Percentiles rank a stretch among this genome's conserved stretches.
These are phyloP conservation scores for Graphilbum fragrans DNA, from an alignment of 2,329 filamentous ascomycete genomes.

Conservation along the genomic window DNA sequence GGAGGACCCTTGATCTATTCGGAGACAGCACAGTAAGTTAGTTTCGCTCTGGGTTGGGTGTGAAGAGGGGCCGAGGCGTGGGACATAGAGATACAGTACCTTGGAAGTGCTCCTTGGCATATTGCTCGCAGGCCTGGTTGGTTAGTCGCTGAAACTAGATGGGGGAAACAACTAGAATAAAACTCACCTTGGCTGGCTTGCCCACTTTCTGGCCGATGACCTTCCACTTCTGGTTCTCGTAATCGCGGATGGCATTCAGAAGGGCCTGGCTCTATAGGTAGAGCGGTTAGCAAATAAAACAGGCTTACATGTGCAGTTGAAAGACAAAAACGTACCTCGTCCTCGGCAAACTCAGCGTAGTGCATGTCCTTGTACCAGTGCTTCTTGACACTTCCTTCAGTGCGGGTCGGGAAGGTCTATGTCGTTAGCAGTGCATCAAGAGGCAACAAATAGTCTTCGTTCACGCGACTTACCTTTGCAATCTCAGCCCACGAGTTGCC, in stretches of 20 bases:
- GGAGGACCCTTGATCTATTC: slow-evolving; percentile 22
- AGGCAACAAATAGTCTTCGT: background rate
- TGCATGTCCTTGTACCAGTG: slow-evolving; percentile 99
- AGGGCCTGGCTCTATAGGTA: slow-evolving; percentile 56
- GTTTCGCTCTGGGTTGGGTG: too few species aligned
- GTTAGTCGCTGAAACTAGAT: background rate
- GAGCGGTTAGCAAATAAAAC: background rate
- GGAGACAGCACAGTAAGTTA: too few species aligned
- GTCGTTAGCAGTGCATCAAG: background rate
- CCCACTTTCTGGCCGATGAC: slow-evolving; percentile 91
- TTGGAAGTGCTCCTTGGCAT: slow-evolving; percentile 87
- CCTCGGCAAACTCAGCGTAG: slow-evolving; percentile 95
- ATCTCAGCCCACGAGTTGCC: slow-evolving; percentile 97
- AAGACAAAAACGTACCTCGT: slow-evolving; percentile 53
- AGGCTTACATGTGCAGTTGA: background rate
- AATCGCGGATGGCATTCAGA: slow-evolving; percentile 92
- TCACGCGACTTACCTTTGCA: slow-evolving; percentile 62
- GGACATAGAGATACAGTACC: background rate
- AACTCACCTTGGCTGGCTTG: slow-evolving; percentile 79
- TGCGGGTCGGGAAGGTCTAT: slow-evolving; percentile 81
- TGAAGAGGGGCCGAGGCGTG: too few species aligned
- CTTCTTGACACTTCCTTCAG: slow-evolving; percentile 97
- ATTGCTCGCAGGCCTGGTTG: slow-evolving; percentile 52
- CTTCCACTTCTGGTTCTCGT: slow-evolving; percentile 98
- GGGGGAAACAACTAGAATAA: background rate